phyloP scores from a whole-genome alignment of 2,329 filamentous ascomycete genomes.

The Aureobasidium zeae region DNA sequence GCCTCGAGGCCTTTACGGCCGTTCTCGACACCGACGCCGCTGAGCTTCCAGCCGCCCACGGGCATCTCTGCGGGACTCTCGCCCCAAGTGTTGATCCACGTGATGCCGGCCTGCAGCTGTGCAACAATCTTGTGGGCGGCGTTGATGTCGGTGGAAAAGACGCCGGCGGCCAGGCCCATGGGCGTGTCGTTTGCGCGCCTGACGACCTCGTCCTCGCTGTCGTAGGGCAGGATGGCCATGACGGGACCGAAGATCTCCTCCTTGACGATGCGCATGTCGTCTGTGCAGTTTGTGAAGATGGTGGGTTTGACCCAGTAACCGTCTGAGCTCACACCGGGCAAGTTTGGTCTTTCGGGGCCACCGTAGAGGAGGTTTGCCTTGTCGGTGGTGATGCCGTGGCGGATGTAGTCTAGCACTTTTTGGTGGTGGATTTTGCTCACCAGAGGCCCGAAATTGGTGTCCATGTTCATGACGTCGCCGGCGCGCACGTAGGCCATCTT shows the following conservation, averaged over 20 bases:
- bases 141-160: constrained; percentile 70
- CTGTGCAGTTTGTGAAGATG: constrained; percentile 76
- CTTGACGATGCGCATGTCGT: constrained; percentile 66
- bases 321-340: constrained; percentile 38
- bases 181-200: constrained; percentile 65
- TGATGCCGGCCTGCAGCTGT: constrained; percentile 72
- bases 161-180: constrained; percentile 72
- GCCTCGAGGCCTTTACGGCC: constrained; percentile 68
- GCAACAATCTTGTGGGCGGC: constrained; percentile 62
- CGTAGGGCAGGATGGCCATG: constrained; percentile 70
- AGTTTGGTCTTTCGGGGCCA: constrained; percentile 51
- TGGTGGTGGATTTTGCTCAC: constrained; percentile 65
- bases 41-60: constrained; percentile 86
- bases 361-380: constrained; percentile 65
- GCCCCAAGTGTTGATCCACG: constrained; percentile 92
- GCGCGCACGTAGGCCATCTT: constrained; percentile 63
- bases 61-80: constrained; percentile 87
- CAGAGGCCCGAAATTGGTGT: constrained; percentile 76
- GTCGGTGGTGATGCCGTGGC: constrained; percentile 63
- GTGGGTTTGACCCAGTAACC: constrained; percentile 84
- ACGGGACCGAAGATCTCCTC: constrained; percentile 90
- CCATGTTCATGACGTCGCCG: constrained; percentile 60
- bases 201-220: constrained; percentile 60
- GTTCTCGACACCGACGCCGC: constrained; percentile 80
- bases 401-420: constrained; percentile 71